Evolutionary conservation across 2,329 filamentous ascomycete genomes (phyloP), one percentile per base, ranked within the genome.

Genomic region (Colletotrichum caudatum): DNA sequence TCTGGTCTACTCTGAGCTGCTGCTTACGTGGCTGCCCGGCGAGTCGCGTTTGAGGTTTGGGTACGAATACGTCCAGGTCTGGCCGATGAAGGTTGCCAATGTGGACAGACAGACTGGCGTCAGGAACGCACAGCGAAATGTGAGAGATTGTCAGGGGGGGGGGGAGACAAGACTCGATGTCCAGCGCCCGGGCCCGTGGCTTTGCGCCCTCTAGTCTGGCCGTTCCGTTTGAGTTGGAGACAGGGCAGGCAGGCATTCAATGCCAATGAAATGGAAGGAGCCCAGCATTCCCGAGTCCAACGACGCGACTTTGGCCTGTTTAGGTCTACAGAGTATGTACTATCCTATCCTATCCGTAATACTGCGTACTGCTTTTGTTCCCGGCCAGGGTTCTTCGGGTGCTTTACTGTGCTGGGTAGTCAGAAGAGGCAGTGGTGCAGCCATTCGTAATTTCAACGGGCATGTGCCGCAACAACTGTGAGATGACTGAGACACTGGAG

Each of bases 391-490:
- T 54, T 37, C 35, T 35, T 64, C 53, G 59, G 16, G 68, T 58
- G 58, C 63, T 67, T 67, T 53, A 35, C 16, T 35, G 61, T 58
- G 35, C 48, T 56, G 29, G 41, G 39, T 48, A 61, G 67, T 54
- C 67, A 56, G 37, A 68, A 58, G 60, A 44, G 67, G 63, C 56
- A 66, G 48, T 48, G 16, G 63, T 33, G 37, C n/a, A 44, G 65
- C 69, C 33, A 69, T 71, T 71, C 69, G 65, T 54, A 71, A 71
- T 71, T 54, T 71, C 53, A 33, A 64, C 44, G 59, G 69, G 65
- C 59, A 71, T 71, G 69, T 56, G 37, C 64, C 37, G 64, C 65
- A 69, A 23, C 44, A 46, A 58, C 20, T 63, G 58, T 46, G 65
- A 71, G 62, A 71, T 69, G 48, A 71, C 53, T 41, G 69, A 71